Conservation (phyloP, 495 filamentous ascomycete species). For the Chaetomium tenue region DNA sequence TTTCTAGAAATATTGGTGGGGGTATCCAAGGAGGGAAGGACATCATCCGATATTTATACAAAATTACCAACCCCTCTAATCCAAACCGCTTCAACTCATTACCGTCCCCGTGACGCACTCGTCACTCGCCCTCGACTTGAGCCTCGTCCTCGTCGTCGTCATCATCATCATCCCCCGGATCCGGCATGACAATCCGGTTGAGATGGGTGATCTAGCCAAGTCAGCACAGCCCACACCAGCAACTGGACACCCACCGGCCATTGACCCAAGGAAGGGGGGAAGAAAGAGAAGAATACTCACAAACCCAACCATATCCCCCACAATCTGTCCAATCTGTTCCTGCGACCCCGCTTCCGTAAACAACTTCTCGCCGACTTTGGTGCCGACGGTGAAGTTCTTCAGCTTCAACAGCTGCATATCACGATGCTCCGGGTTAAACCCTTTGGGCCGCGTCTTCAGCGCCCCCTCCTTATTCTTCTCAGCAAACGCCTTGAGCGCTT, state of each 20-base stretch:
- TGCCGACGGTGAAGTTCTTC: slow-evolving; percentile 70
- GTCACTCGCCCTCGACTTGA: slow-evolving; percentile 7
- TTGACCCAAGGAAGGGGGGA: slow-evolving; percentile 21
- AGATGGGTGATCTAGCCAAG: slow-evolving; percentile 27
- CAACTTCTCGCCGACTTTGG: slow-evolving; percentile 55
- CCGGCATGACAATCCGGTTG: slow-evolving; percentile 48
- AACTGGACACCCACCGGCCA: background rate
- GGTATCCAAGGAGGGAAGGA: background rate
- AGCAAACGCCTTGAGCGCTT: slow-evolving; percentile 63
- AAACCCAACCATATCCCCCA: slow-evolving; percentile 60
- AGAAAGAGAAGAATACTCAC: slow-evolving; percentile 48
- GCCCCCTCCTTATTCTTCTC: slow-evolving; percentile 65
- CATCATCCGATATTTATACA: background rate
- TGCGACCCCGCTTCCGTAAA: slow-evolving; percentile 52
- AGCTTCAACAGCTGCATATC: slow-evolving; percentile 76
- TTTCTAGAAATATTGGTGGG: too few species aligned
- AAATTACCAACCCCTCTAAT: background rate
- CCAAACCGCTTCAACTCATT: background rate
- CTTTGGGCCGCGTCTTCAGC: slow-evolving; percentile 83
- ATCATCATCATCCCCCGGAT: slow-evolving; percentile 46
- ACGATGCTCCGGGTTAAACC: slow-evolving; percentile 67
- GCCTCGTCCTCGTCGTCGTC: slow-evolving; percentile 8
- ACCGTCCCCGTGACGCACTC: background rate
- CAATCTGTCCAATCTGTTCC: slow-evolving; percentile 45
- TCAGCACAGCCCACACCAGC: slow-evolving; percentile 18